A percentile compares a stretch with the other conserved stretches of the same genome.
These are phyloP conservation scores for Vicia faba DNA, from an alignment of 306 rosid species.

Conservation along the genomic window DNA sequence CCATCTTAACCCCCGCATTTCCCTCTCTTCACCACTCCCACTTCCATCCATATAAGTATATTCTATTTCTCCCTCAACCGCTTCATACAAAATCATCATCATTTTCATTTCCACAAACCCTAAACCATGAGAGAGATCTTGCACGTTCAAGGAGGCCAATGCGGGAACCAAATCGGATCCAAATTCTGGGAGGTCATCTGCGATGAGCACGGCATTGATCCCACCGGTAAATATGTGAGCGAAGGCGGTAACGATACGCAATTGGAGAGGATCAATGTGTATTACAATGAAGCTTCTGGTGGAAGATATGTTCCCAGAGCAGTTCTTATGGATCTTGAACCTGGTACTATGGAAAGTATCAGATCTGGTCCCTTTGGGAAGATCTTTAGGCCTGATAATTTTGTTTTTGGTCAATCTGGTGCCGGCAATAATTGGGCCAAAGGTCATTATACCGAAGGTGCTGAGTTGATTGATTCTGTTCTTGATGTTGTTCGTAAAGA, in stretches of 20 bases:
- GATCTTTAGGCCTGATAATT: constrained; percentile 91
- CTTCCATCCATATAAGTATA: neutral
- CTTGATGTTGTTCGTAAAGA: constrained; percentile 92
- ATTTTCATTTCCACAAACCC: constrained; percentile 17
- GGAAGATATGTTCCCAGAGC: constrained; percentile 93
- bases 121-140: constrained; percentile 79
- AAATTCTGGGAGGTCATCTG: constrained; percentile 96
- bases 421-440: constrained; percentile 96
- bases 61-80: constrained; percentile 26
- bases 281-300: constrained; percentile 90
- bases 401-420: constrained; percentile 90
- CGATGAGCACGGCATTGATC: constrained; percentile 88
- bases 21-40: constrained; percentile 16
- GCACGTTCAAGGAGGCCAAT: constrained; percentile 92
- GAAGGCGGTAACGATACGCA: constrained; percentile 60
- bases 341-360: constrained; percentile 96
- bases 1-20: constrained; percentile 55
- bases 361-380: constrained; percentile 91
- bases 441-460: constrained; percentile 96
- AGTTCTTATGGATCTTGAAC: constrained; percentile 94
- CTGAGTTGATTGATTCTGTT: constrained; percentile 83
- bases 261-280: constrained; percentile 84
- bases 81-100: neutral
- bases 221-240: constrained; percentile 67
- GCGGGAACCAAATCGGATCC: constrained; percentile 96